Conservation (phyloP, 176 grass and related monocot species). For the Triticum urartu region DNA sequence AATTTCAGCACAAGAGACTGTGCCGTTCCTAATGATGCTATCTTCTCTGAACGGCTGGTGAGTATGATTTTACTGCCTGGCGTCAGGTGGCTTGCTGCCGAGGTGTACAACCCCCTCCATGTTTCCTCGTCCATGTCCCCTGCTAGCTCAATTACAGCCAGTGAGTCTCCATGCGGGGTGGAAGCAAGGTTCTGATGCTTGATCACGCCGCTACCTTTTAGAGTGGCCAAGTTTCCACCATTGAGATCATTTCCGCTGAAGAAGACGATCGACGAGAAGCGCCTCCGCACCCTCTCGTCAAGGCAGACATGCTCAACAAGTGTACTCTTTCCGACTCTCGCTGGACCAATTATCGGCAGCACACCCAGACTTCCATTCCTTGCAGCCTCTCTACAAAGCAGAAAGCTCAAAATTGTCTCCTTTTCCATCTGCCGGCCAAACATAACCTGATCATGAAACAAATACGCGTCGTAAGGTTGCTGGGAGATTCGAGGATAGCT, state of each 20-base stretch:
- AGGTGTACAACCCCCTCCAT: slow-evolving; percentile 21
- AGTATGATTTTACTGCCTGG: slow-evolving; percentile 39
- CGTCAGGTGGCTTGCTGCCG: neutral
- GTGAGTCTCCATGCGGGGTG: neutral
- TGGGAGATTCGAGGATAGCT: slow-evolving; percentile 20
- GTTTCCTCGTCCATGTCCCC: neutral
- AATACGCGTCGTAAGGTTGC: neutral
- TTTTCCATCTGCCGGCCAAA: slow-evolving; percentile 34
- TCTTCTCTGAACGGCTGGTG: neutral
- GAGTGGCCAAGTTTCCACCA: neutral
- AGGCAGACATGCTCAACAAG: slow-evolving; percentile 39
- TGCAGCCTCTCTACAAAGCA: neutral
- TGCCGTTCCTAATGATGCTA: neutral
- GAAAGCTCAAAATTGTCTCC: slow-evolving; percentile 13
- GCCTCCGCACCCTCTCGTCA: slow-evolving; percentile 27
- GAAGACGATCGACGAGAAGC: slow-evolving; percentile 17
- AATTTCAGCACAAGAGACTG: neutral
- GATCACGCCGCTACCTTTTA: neutral
- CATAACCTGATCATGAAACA: slow-evolving; percentile 21
- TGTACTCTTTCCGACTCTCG: slow-evolving; percentile 41
- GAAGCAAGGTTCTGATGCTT: slow-evolving; percentile 19
- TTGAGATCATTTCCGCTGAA: neutral
- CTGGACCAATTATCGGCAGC: slow-evolving; percentile 27
- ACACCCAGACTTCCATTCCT: neutral
- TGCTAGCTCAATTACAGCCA: slow-evolving; percentile 11